These are phyloP conservation scores for Diplocarpon rosae DNA, from an alignment of 2,329 filamentous ascomycete species.

Conservation along the genomic window DNA sequence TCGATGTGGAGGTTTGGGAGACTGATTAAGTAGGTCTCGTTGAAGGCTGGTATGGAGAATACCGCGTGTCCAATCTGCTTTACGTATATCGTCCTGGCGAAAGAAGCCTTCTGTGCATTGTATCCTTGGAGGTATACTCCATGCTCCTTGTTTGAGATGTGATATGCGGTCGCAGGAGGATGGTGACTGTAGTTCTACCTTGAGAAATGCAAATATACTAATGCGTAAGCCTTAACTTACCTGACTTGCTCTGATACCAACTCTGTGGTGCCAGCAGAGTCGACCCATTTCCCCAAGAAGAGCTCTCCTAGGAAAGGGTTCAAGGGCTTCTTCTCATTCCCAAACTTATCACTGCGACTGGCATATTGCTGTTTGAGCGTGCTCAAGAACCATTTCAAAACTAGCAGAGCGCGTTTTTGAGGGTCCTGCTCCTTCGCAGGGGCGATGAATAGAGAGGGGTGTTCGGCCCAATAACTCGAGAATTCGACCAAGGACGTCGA, in stretches of 20 bases:
- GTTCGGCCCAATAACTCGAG: slow-evolving; percentile 73
- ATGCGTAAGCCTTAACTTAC: slow-evolving; percentile 28
- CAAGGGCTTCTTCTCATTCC: slow-evolving; percentile 94
- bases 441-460: slow-evolving; percentile 67
- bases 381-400: slow-evolving; percentile 93
- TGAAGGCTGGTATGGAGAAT: slow-evolving; percentile 53
- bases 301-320: slow-evolving; percentile 95
- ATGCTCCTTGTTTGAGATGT: slow-evolving; percentile 75
- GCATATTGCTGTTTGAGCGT: slow-evolving; percentile 82
- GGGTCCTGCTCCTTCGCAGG: slow-evolving; percentile 70
- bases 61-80: slow-evolving; percentile 90
- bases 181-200: slow-evolving; percentile 52
- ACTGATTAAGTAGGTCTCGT: slow-evolving; percentile 70
- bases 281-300: slow-evolving; percentile 84
- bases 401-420: slow-evolving; percentile 70
- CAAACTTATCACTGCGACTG: slow-evolving; percentile 63
- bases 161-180: slow-evolving; percentile 88
- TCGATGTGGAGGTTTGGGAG: slow-evolving; percentile 89
- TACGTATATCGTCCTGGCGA: slow-evolving; percentile 86
- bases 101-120: slow-evolving; percentile 93
- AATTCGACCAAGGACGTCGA: slow-evolving; percentile 70
- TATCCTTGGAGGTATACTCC: slow-evolving; percentile 76
- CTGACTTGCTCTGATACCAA: slow-evolving; percentile 92
- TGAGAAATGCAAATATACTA: not conserved
- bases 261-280: slow-evolving; percentile 69